phyloP scores from a whole-genome alignment of 148 eudicot species.

The Heliamphora exappendiculata region DNA sequence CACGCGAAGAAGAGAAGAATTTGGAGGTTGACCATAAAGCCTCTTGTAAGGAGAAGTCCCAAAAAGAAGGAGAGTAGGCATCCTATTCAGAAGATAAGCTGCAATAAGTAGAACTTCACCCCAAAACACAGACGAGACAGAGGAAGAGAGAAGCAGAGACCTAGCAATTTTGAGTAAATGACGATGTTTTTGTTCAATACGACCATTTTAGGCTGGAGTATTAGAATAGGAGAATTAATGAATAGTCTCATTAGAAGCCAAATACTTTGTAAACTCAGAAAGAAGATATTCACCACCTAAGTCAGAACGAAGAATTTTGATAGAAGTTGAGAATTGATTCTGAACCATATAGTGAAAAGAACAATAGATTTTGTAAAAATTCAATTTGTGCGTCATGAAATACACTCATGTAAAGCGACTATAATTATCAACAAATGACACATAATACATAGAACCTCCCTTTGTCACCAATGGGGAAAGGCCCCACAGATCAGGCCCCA shows the following conservation, averaged over 20 bases:
- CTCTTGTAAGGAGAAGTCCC: not conserved
- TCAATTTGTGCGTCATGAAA: not conserved
- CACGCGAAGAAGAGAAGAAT: too few species aligned
- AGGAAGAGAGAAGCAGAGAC: not conserved
- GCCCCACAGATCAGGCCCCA: not conserved
- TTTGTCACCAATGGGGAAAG: not conserved
- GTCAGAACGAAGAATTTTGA: not conserved
- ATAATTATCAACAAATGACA: too few species aligned
- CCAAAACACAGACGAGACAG: not conserved
- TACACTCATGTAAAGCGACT: too few species aligned
- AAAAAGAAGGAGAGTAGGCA: not conserved
- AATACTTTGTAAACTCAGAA: not conserved
- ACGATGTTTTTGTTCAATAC: not conserved
- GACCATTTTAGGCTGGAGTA: not conserved
- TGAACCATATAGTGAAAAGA: not conserved
- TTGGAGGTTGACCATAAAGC: not conserved
- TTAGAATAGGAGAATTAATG: not conserved
- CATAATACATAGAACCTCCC: not conserved
- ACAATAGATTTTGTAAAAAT: not conserved
- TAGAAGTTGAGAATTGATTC: not conserved
- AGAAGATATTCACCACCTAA: not conserved
- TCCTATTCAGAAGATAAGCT: not conserved
- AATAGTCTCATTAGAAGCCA: not conserved
- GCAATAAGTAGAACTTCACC: not conserved
- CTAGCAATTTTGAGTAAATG: not conserved